Base-by-base conservation (phyloP, 176 grass and related monocot genomes). In the Microstegium vimineum region DNA sequence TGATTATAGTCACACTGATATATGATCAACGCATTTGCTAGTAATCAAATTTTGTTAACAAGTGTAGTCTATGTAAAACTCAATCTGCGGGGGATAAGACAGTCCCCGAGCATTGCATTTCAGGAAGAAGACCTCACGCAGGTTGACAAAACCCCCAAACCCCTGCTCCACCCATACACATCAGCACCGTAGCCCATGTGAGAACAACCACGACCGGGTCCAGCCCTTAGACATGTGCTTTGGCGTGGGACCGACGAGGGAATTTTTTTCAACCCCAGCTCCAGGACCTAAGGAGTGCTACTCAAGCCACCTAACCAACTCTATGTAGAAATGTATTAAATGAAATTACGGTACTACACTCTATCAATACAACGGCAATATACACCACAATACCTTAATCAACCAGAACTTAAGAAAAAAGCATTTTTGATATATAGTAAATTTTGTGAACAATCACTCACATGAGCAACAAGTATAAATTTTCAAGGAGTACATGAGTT, bases 351-450 rank as follows among this genome's bases (percentile, higher is more conserved):
- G 20, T 49, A 74, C 47, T 49, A 54, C 9, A 69, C 20, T 69
- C 17, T 49, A 78, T n/a, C 25, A 42, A 42, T n/a, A 15, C 15
- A 38, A 81, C 0, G 5, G 16, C 6, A 47, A 66, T 73, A 49
- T 32, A 76, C 6, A 59, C 11, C 2, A 42, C 7, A 36, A 31
- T 10, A 67, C 27, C 43, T 68, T 17, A 62, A 51, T 7, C 13
- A 57, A 61, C 28, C n/a, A 82, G 10, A 57, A 33, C 37, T 41
- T 46, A 76, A 34, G 26, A 56, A 36, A 25, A 77, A 73, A 1
- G n/a, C 5, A 73, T 31, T 66, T 66, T 73, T 60, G 34, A 59
- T 78, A 64, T 34, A 82, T 31, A 78, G 46, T 9, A 72, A 85
- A 71, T 57, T 61, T 0, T n/a, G n/a, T n/a, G n/a, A n/a, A n/a